phyloP scores from a whole-genome alignment of 768 basidiomycete species.

The Mycena galericulata region DNA sequence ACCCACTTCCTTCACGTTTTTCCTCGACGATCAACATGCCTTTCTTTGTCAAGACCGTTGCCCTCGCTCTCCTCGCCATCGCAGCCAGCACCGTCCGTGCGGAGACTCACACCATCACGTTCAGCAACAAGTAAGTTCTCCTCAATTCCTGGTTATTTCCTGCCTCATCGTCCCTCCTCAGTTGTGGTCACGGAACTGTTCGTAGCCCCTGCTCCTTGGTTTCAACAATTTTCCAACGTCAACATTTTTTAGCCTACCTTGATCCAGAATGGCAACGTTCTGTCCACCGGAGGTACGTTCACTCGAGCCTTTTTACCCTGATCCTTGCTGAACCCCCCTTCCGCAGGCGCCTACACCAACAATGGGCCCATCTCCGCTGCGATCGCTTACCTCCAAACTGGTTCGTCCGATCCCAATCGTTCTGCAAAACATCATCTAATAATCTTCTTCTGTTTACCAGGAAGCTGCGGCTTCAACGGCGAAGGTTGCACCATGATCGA shows the following conservation, averaged over 20 bases:
- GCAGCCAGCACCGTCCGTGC: not conserved
- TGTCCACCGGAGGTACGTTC: conserved; percentile 23
- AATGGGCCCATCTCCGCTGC: conserved; percentile 20
- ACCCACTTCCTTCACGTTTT: too few species aligned
- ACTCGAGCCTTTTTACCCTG: too few species aligned
- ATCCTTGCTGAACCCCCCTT: not conserved
- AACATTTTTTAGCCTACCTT: conserved; percentile 3
- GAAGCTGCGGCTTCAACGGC: conserved; percentile 39
- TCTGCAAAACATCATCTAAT: not conserved
- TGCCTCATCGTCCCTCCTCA: not conserved
- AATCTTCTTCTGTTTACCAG: not conserved
- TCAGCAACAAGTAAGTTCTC: not conserved
- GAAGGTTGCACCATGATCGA: conserved; percentile 51
- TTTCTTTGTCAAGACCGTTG: not conserved
- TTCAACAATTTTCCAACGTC: not conserved
- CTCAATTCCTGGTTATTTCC: too few species aligned
- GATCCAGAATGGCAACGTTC: conserved; percentile 9
- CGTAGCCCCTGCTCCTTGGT: not conserved
- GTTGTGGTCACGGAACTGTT: conserved; percentile 24
- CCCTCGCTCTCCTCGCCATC: not conserved
- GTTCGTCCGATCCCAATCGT: not conserved
- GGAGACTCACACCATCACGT: not conserved
- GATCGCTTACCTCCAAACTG: conserved; percentile 32
- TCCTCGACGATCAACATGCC: too few species aligned
- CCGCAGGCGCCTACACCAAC: conserved; percentile 4